phyloP scores from a whole-genome alignment of 108 stramenopile genomes.

The Nannochloropsis oceanica region DNA sequence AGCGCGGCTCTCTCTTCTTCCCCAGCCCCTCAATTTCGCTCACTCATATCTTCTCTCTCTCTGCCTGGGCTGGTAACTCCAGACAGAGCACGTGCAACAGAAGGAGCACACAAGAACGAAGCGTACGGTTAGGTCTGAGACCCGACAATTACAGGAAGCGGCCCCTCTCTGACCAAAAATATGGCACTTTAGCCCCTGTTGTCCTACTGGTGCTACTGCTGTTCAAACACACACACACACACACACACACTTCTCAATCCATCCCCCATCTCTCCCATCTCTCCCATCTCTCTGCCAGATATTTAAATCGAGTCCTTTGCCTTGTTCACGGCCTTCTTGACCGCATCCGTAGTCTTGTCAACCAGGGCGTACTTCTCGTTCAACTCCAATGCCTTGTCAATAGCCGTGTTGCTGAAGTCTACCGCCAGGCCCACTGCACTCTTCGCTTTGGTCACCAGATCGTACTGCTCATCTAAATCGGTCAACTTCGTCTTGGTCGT shows the following conservation, averaged over 20 bases:
- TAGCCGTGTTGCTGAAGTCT: background rate
- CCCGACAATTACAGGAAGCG: too few relatives aligned
- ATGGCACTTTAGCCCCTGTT: too few relatives aligned
- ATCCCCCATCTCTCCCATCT: background rate
- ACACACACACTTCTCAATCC: background rate
- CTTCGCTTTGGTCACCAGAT: background rate
- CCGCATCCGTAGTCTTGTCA: background rate
- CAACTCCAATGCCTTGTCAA: constrained; percentile 3
- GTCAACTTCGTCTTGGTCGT: background rate
- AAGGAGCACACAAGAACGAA: too few relatives aligned
- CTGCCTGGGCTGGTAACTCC: too few relatives aligned
- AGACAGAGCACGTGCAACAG: too few relatives aligned
- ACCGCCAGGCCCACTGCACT: background rate
- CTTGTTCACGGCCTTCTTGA: background rate
- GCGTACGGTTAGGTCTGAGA: too few relatives aligned
- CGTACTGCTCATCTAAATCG: constrained; percentile 3
- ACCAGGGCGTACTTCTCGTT: background rate
- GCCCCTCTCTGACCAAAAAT: too few relatives aligned
- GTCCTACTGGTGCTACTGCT: too few relatives aligned
- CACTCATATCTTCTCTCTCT: too few relatives aligned
- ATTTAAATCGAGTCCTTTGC: background rate
- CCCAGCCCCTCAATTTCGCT: too few relatives aligned
- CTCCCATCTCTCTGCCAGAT: background rate
- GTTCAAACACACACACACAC: too few relatives aligned
- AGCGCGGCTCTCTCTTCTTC: too few relatives aligned